Evolutionary conservation across 169 alveolate species (phyloP).

Genomic region (Cyclospora cayetanensis): DNA sequence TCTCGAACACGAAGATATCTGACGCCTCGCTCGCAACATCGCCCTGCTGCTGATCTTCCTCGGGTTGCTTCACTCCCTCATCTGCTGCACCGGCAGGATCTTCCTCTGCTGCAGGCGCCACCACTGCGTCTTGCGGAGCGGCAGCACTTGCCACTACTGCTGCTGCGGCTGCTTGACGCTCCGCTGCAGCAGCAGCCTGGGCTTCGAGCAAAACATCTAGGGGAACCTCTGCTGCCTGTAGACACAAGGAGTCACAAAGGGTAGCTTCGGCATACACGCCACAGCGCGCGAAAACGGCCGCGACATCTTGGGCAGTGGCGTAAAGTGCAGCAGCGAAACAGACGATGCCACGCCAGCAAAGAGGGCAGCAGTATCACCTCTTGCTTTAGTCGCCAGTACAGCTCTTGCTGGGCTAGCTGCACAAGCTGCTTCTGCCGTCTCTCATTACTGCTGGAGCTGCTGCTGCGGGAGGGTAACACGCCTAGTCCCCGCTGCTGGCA

Average conservation of each 20-base stretch:
- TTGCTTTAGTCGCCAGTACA: slow-evolving; percentile 54
- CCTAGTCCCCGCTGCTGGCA: slow-evolving; percentile 71
- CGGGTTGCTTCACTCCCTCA: slow-evolving; percentile 39
- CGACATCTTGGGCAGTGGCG: background rate
- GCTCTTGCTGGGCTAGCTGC: slow-evolving; percentile 64
- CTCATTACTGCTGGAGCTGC: slow-evolving; percentile 57
- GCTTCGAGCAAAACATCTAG: slow-evolving; percentile 60
- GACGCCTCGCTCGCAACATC: slow-evolving; percentile 64
- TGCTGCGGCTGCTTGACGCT: slow-evolving; percentile 65
- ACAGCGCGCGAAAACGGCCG: background rate
- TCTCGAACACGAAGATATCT: slow-evolving; percentile 51
- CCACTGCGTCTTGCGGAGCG: background rate
- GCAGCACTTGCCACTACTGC: slow-evolving; percentile 35
- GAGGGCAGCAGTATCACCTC: slow-evolving; percentile 21
- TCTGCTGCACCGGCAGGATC: slow-evolving; percentile 3
- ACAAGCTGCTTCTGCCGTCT: slow-evolving; percentile 61
- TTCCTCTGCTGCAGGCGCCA: background rate
- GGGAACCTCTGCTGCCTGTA: slow-evolving; percentile 65
- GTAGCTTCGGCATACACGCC: background rate
- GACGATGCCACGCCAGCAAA: background rate
- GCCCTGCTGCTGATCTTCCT: slow-evolving; percentile 56
- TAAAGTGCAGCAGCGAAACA: background rate
- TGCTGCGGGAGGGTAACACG: slow-evolving; percentile 61
- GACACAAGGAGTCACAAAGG: background rate
- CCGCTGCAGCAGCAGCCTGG: slow-evolving; percentile 66